Percentiles rank a stretch among this genome's conserved stretches.
Evolutionary conservation across 1,284 basidiomycete genomes (phyloP).

Genomic region (Limonomyces culmigenus): DNA sequence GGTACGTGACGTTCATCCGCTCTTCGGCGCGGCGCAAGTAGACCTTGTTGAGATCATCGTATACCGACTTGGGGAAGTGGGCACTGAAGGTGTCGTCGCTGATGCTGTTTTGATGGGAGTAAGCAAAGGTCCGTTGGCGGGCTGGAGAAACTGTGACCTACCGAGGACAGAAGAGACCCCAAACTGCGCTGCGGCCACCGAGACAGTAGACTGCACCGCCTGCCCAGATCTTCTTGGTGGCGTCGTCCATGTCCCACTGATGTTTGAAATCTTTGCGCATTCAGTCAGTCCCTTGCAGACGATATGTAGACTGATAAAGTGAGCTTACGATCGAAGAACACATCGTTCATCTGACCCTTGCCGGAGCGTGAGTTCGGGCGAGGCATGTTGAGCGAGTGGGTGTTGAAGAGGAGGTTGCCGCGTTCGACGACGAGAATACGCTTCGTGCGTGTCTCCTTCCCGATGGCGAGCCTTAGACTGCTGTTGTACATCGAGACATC

Average conservation of each 20-base stretch:
- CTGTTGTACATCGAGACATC: neutral
- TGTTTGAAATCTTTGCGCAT: too few species aligned
- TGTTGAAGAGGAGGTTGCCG: slow-evolving; percentile 9
- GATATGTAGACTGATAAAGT: too few species aligned
- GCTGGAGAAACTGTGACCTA: too few species aligned
- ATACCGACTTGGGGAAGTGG: slow-evolving; percentile 2
- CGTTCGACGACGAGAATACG: slow-evolving; percentile 8
- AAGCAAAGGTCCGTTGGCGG: neutral
- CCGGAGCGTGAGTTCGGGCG: too few species aligned
- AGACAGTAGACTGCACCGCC: slow-evolving; percentile 5
- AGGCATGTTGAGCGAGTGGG: slow-evolving; percentile 9
- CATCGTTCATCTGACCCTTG: too few species aligned
- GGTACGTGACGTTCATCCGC: slow-evolving; percentile 5
- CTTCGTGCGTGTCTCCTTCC: slow-evolving; percentile 4
- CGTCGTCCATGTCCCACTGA: too few species aligned
- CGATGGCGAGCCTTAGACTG: too few species aligned
- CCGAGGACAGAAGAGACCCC: slow-evolving; percentile 9
- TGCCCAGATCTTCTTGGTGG: slow-evolving; percentile 5
- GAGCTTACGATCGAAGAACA: too few species aligned
- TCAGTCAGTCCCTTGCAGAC: too few species aligned
- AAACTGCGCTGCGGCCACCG: slow-evolving; percentile 7
- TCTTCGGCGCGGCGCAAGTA: neutral
- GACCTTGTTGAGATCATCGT: slow-evolving; percentile 4
- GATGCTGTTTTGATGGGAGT: slow-evolving; percentile 1
- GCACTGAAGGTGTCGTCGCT: slow-evolving; percentile 5